Base-by-base conservation (phyloP, 2,329 filamentous ascomycete genomes). In the Aspergillus candidus region DNA sequence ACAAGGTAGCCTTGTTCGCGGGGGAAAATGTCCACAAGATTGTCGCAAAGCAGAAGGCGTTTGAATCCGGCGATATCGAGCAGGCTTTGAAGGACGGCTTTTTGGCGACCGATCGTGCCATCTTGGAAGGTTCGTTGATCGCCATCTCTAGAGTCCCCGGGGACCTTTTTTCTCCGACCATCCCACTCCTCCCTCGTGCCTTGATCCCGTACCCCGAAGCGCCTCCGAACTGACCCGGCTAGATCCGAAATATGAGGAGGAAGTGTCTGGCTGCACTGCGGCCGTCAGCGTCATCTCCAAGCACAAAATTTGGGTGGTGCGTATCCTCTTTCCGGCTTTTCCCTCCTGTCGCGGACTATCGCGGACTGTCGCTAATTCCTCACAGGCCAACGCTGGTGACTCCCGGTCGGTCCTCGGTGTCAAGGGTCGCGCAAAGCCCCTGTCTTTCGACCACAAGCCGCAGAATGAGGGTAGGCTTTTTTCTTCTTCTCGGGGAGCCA, bases 371-470 rank as follows among this genome's bases (percentile, higher is more conserved):
- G 51, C 64, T 61, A 42, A 50, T 42, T 43, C 27, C 44, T 17
- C 11, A 42, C 57, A 98, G 93, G 93, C 88, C 61, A 98, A 98
- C 67, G 88, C 93, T 52, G 93, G 93, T 63, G 93, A 98, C 69
- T 98, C 93, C 52, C 83, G 93, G 74, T 88, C 85, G 63, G 93
- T 98, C 18, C 73, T 98, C 54, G 93, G 93, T 59, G 88, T 98
- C 62, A 98, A 97, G 74, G 93, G 93, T 54, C 82, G 93, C 60
- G 93, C 93, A 56, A 98, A 97, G 74, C 93, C 93, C 41, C 77
- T 98, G 48, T 98, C 93, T n/a, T 94, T 94, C 65, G 93, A 98
- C 68, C 93, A 98, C 77, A 98, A 98, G 73, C 93, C 93, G 34
- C 90, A 96, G 68, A 96, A 97, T 58, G 93, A 98, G 79, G 88